A percentile compares a stretch with the other conserved stretches of the same genome.
Evolutionary conservation across 2,329 filamentous ascomycete genomes (phyloP).

Genomic region (Aspergillus persii): DNA sequence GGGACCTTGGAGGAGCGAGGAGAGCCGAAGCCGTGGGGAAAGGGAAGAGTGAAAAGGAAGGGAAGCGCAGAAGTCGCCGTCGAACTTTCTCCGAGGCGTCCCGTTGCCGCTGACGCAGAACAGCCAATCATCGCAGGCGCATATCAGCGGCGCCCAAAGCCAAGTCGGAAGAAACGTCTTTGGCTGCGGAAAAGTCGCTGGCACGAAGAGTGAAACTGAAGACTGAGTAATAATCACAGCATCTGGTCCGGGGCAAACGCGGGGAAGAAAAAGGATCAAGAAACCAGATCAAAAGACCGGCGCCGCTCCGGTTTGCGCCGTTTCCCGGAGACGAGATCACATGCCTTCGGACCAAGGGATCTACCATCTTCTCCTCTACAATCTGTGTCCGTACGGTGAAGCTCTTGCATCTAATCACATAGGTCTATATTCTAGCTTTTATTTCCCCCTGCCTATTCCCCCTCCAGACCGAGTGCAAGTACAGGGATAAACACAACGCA

Average conservation of each 20-base stretch:
- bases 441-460: constrained; percentile 6
- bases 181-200: not conserved
- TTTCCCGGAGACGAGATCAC: not conserved
- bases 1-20: not conserved
- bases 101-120: constrained; percentile 8
- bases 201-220: no score
- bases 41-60: constrained; percentile 5
- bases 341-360: not conserved
- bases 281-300: not conserved
- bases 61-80: not conserved
- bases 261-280: not conserved
- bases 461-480: not conserved
- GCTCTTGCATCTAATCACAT: constrained; percentile 11
- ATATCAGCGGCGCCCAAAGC: constrained; percentile 13
- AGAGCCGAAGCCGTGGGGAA: not conserved
- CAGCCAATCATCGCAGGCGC: constrained; percentile 16
- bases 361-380: no score
- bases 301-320: not conserved
- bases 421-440: constrained; percentile 24
- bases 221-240: not conserved
- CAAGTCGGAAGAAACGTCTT: constrained; percentile 16
- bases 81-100: constrained; percentile 15
- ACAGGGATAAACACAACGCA: not conserved
- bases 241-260: not conserved
- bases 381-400: no score